Conservation (phyloP, 306 rosid genomes). For the Myrica gale region DNA sequence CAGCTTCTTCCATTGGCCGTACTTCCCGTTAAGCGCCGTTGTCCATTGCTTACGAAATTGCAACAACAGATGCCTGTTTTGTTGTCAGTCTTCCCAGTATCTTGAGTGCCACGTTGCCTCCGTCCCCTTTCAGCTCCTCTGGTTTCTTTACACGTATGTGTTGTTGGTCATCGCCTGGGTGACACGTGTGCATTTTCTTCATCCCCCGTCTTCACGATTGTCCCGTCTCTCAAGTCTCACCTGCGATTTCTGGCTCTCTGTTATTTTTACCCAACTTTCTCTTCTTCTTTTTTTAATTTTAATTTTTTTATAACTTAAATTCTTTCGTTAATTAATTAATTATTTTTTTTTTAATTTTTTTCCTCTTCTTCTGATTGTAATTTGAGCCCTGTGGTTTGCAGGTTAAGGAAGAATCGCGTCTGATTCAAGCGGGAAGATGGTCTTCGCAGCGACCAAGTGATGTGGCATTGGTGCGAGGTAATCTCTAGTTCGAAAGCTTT, state of each 20-base stretch:
- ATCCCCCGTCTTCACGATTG: not conserved
- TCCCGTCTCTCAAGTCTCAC: not conserved
- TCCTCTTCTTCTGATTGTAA: not conserved
- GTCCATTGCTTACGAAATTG: conserved; percentile 11
- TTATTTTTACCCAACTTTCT: not conserved
- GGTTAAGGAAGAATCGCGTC: conserved; percentile 17
- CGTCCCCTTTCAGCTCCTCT: not conserved
- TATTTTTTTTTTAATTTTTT: not conserved
- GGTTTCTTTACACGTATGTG: not conserved
- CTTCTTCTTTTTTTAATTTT: no score
- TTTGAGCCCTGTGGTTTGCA: conserved; percentile 35
- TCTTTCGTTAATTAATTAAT: not conserved
- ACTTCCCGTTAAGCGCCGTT: not conserved
- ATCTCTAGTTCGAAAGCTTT: no score
- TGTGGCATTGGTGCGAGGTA: not conserved
- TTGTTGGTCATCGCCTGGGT: not conserved
- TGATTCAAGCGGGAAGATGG: conserved; percentile 12
- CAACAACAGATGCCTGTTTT: not conserved
- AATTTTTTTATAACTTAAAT: not conserved
- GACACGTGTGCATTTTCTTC: not conserved
- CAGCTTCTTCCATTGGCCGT: conserved; percentile 9
- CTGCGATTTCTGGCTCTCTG: not conserved
- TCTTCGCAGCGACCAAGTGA: conserved; percentile 19
- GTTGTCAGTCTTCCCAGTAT: not conserved
- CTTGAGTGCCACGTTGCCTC: not conserved